Conservation (phyloP, 2,329 filamentous ascomycete species). For the Gremmenia infestans region DNA sequence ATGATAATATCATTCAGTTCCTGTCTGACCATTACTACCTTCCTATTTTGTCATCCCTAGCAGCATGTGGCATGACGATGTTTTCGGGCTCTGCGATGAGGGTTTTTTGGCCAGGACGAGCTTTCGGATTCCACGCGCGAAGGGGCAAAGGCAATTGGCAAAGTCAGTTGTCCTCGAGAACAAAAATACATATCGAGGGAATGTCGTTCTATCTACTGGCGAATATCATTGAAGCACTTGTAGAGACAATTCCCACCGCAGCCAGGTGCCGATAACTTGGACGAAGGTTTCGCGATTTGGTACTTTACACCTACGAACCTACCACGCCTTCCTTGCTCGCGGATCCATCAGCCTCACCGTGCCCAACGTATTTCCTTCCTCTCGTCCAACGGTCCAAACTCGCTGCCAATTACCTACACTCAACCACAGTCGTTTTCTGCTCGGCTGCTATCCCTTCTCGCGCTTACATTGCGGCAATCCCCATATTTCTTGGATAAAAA, state of each 20-base stretch:
- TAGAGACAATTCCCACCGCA: slow-evolving; percentile 41
- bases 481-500: slow-evolving; percentile 37
- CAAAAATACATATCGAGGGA: slow-evolving; percentile 41
- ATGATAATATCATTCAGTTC: slow-evolving; percentile 19
- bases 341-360: slow-evolving; percentile 34
- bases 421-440: slow-evolving; percentile 37
- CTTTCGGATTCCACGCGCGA: slow-evolving; percentile 19
- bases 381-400: slow-evolving; percentile 17
- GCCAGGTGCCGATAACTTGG: slow-evolving; percentile 37
- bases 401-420: slow-evolving; percentile 33
- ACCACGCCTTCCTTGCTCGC: slow-evolving; percentile 17
- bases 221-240: not conserved
- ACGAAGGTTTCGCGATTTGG: slow-evolving; percentile 44
- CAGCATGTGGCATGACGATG: slow-evolving; percentile 41
- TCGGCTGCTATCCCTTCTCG: slow-evolving; percentile 36
- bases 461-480: slow-evolving; percentile 35
- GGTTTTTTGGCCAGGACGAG: slow-evolving; percentile 32
- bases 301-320: slow-evolving; percentile 16
- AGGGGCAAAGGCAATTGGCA: slow-evolving; percentile 37
- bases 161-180: slow-evolving; percentile 37
- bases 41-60: slow-evolving; percentile 33
- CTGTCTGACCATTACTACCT: slow-evolving; percentile 29
- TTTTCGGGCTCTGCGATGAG: slow-evolving; percentile 37
- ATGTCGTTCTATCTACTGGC: not conserved
- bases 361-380: slow-evolving; percentile 37